Evolutionary conservation across 2,329 filamentous ascomycete genomes (phyloP), one percentile per base, ranked within the genome.

Genomic region (Fusarium vanettenii): DNA sequence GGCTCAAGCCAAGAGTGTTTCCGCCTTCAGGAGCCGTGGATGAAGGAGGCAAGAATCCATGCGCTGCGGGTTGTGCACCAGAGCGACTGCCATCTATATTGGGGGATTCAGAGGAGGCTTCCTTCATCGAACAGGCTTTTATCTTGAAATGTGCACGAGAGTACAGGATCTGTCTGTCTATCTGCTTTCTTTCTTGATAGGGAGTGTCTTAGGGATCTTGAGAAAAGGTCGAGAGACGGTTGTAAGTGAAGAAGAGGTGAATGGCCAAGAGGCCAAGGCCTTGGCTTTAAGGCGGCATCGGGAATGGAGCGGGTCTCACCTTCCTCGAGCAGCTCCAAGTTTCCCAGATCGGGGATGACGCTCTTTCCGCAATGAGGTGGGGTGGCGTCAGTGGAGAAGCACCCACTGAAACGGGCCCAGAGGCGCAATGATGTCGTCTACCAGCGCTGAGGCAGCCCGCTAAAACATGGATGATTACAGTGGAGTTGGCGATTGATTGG

Each of bases 61-160:
- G 84, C 86, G 88, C 85, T 84, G 86, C 84, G 83, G 86, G 83
- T 82, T 81, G 82, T 84, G 86, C 85, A 88, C 85, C 87, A 84
- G 87, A 88, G 86, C 86, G 85, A 85, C 86, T 85, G 86, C 85
- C 86, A 87, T 89, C 86, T 89, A 85, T 85, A 82, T 86, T 85
- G 82, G 87, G 85, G 80, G 85, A 82, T 75, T 88, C 85, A 84
- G 87, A 82, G 76, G 85, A 89, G 84, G 84, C 84, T 87, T 90
- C 84, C 88, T 89, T 91, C 89, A 91, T 91, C 89, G 89, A 91
- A 86, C 79, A 84, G 85, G 76, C 60, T 70, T 76, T 71, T 48
- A 52, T 41, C 67, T 66, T 45, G 10, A 39, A 27, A 59, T 59
- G 62, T 59, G 63, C 71, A 62, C 59, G 57, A 41, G 45, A 45